A percentile compares a stretch with the other conserved stretches of the same genome.
These are phyloP conservation scores for Setomelanomma holmii DNA, from an alignment of 2,329 filamentous ascomycete species.

Conservation along the genomic window DNA sequence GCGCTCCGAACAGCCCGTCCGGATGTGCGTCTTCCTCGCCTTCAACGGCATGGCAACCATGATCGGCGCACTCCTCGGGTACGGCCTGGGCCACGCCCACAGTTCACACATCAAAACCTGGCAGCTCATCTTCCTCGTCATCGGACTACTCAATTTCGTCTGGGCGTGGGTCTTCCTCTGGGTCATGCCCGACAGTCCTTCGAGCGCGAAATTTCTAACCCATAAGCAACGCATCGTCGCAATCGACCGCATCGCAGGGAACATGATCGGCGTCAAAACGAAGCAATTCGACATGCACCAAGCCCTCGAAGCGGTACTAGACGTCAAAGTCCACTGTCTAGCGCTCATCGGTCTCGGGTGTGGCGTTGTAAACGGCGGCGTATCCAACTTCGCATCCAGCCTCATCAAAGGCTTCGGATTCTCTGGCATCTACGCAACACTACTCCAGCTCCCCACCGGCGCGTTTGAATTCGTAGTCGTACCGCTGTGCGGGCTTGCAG, in stretches of 20 bases:
- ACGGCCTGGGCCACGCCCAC: constrained; percentile 43
- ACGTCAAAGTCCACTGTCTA: constrained; percentile 51
- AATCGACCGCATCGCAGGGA: constrained; percentile 49
- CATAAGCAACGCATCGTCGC: constrained; percentile 51
- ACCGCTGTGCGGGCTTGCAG: constrained; percentile 43
- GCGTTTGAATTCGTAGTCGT: constrained; percentile 54
- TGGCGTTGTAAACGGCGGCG: constrained; percentile 59
- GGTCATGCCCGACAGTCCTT: constrained; percentile 48
- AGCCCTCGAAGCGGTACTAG: constrained; percentile 50
- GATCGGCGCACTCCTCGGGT: constrained; percentile 46
- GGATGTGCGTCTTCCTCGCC: constrained; percentile 54
- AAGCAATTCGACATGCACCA: constrained; percentile 46
- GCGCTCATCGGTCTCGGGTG: constrained; percentile 52
- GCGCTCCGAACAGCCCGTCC: constrained; percentile 48
- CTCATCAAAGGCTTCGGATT: constrained; percentile 56
- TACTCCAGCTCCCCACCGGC: constrained; percentile 54
- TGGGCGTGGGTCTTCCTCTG: constrained; percentile 46
- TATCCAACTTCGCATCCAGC: constrained; percentile 58
- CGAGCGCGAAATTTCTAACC: constrained; percentile 45
- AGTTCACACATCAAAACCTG: constrained; percentile 35
- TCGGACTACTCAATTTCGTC: constrained; percentile 46
- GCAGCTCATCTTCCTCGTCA: constrained; percentile 49
- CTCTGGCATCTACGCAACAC: constrained; percentile 49
- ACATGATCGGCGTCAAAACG: constrained; percentile 54
- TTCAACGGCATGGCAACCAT: constrained; percentile 51